Percentiles rank a stretch among this genome's conserved stretches.
These are phyloP conservation scores for Pilaira anomala DNA, from an alignment of 192 early-diverging fungal genomes.

Conservation along the genomic window DNA sequence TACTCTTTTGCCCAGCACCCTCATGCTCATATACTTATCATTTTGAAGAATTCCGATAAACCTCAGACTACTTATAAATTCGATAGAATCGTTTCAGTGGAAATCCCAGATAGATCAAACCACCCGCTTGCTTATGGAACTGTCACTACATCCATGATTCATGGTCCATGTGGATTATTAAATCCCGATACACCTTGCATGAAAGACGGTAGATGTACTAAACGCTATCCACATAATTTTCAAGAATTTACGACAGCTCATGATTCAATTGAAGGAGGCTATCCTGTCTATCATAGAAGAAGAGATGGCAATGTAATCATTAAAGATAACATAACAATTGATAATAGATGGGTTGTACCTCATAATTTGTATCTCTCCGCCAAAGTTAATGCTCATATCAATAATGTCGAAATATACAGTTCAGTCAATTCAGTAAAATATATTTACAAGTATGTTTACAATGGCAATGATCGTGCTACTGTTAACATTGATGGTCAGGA, in stretches of 20 bases:
- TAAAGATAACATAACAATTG: not conserved
- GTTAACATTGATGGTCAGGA: too few species aligned
- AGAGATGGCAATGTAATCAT: constrained; percentile 1
- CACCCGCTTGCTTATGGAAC: too few species aligned
- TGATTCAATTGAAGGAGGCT: constrained; percentile 20
- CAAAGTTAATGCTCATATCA: constrained; percentile 38
- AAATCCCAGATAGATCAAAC: too few species aligned
- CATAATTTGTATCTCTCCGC: constrained; percentile 25
- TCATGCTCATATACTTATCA: too few species aligned
- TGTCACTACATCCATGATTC: too few species aligned
- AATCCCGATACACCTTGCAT: not conserved
- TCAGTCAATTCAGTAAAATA: not conserved
- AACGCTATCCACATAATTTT: constrained; percentile 25
- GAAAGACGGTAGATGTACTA: constrained; percentile 24
- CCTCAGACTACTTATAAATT: too few species aligned
- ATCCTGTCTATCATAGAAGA: constrained; percentile 25
- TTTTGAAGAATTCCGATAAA: too few species aligned
- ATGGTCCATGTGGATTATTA: constrained; percentile 2
- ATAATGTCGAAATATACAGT: constrained; percentile 29
- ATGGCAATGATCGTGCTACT: not conserved
- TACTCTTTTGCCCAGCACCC: too few species aligned
- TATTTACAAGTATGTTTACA: constrained; percentile 12
- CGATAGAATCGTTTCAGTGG: too few species aligned
- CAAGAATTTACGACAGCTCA: constrained; percentile 8
- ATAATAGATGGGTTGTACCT: constrained; percentile 27